Conservation (phyloP, 768 basidiomycete genomes). For the Naganishia antarctica region DNA sequence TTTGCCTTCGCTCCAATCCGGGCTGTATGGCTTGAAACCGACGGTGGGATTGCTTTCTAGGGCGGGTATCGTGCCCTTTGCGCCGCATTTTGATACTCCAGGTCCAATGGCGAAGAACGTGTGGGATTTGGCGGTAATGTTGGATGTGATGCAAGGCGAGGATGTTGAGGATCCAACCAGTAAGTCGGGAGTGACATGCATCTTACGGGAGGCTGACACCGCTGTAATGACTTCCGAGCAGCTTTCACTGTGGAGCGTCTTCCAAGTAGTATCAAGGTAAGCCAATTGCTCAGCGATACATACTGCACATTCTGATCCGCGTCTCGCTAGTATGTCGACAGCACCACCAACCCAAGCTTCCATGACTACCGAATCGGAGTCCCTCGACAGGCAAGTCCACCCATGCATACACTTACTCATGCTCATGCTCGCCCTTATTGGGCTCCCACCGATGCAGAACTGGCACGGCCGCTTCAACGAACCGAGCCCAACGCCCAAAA, state of each 20-base stretch:
- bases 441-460: too few species aligned
- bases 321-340: slow-evolving; percentile 15
- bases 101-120: slow-evolving; percentile 22
- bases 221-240: too few species aligned
- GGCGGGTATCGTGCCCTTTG: slow-evolving; percentile 20
- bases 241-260: too few species aligned
- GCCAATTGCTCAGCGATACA: too few species aligned
- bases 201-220: too few species aligned
- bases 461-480: slow-evolving; percentile 29
- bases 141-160: slow-evolving; percentile 11
- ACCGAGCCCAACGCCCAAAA: background rate
- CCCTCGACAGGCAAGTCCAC: background rate
- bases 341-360: slow-evolving; percentile 2
- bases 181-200: too few species aligned
- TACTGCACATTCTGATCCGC: background rate
- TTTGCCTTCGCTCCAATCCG: slow-evolving; percentile 22
- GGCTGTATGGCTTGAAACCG: slow-evolving; percentile 33
- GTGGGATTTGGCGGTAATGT: slow-evolving; percentile 19
- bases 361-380: slow-evolving; percentile 1
- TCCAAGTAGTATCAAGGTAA: too few species aligned
- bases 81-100: slow-evolving; percentile 18
- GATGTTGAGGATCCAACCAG: slow-evolving; percentile 8
- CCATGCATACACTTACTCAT: too few species aligned
- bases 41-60: slow-evolving; percentile 29
- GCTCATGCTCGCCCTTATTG: too few species aligned